Evolutionary conservation across 768 basidiomycete genomes (phyloP), one percentile per base, ranked within the genome.

Genomic region (Agaricus sinodeliciosus): DNA sequence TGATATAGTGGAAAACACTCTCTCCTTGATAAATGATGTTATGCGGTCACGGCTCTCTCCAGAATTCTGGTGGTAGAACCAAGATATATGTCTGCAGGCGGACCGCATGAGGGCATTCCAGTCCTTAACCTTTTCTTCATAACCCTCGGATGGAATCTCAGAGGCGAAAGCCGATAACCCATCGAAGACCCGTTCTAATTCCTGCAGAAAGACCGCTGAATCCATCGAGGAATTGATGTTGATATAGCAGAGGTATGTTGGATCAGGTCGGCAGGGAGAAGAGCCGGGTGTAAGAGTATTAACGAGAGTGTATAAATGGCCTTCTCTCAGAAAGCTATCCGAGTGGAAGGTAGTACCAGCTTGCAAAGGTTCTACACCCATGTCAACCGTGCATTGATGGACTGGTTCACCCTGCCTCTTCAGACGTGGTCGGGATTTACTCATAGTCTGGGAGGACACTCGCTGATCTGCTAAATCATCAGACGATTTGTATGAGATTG

Each of bases 61-160:
- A n/a, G 9, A 12, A 27, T 35, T 15, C 39, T 31, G 45, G 11
- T 26, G 15, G 13, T 35, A 48, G 13, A 41, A 39, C 52, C 52
- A 54, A 22, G 45, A 47, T 28, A 54, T 48, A 48, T 47, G 34
- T 13, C 27, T 36, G 19, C 45, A 47, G 22, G 46, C 45, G 2
- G 52, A 54, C 11, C 52, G 37, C 15, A 37, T 28, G 16, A 54
- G 40, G 12, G 15, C 47, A 22, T 34, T 41, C 52, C 52, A 54
- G 28, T 54, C 43, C 16, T 48, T 47, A 4, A 54, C 25, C 11
- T 25, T 54, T 19, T 54, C 52, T 27, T 54, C 52, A 28, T 54
- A 47, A 15, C 46, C 52, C 2, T 54, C 52, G 12, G 52, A 47
- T 9, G 52, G 52, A 22, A 54, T 47, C 8, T 54, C 52, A 27